These are phyloP conservation scores for Populus tomentosa DNA, from an alignment of 441 rosid genomes.

Conservation along the genomic window DNA sequence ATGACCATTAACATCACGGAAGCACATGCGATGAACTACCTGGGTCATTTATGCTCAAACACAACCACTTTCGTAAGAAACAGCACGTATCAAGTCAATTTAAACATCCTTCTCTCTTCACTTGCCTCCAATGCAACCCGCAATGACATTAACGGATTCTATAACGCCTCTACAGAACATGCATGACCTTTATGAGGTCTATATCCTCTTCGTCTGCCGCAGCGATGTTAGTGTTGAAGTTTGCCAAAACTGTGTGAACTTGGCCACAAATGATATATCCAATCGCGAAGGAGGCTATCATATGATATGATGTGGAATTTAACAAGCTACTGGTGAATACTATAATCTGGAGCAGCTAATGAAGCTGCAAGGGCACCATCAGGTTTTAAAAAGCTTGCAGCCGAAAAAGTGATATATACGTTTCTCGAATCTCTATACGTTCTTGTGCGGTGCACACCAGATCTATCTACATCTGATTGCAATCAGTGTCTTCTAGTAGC, in stretches of 20 bases:
- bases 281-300: not conserved
- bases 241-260: constrained; percentile 25
- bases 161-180: not conserved
- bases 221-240: not conserved
- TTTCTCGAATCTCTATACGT: too few species aligned
- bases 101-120: constrained; percentile 3
- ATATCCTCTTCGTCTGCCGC: constrained; percentile 26
- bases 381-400: not conserved
- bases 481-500: too few species aligned
- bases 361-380: not conserved
- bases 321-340: too few species aligned
- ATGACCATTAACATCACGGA: too few species aligned
- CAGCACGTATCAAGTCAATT: not conserved
- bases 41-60: not conserved
- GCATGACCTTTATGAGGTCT: not conserved
- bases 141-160: not conserved
- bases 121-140: not conserved
- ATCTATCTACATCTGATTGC: too few species aligned
- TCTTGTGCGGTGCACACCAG: too few species aligned
- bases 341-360: too few species aligned
- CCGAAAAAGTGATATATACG: too few species aligned
- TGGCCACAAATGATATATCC: constrained; percentile 19
- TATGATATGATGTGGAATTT: not conserved
- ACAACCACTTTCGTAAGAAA: not conserved
- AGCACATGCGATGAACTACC: too few species aligned